phyloP scores from a whole-genome alignment of 371 early-diverging fungal genomes.

The Rhizopus microsporus region DNA sequence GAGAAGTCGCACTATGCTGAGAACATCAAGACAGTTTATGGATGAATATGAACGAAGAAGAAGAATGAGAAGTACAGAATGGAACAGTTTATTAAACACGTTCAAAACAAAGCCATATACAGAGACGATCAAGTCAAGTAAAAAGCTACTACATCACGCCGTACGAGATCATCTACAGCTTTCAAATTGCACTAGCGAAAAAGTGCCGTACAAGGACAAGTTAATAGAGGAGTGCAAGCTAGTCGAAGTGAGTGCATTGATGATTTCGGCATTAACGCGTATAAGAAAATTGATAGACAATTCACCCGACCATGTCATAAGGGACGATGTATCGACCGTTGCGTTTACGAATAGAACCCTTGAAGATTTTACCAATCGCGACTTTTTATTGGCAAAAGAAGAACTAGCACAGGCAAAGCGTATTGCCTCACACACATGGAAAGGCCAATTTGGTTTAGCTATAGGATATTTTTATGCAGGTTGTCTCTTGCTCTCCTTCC shows the following conservation, averaged over 20 bases:
- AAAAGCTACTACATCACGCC: neutral
- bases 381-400: constrained; percentile 15
- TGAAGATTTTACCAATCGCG: constrained; percentile 2
- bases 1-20: neutral
- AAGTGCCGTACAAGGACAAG: neutral
- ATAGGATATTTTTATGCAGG: constrained; percentile 30
- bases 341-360: neutral
- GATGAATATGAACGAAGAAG: neutral
- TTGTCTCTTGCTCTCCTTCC: constrained; percentile 3
- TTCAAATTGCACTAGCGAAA: neutral
- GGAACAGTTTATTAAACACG: neutral
- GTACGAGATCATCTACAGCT: constrained; percentile 1
- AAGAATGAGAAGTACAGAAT: neutral
- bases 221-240: neutral
- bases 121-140: neutral
- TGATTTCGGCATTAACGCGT: neutral
- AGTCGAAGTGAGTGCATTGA: neutral
- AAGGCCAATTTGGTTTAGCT: constrained; percentile 29
- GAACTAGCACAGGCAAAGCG: constrained; percentile 20
- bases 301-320: constrained; percentile 1
- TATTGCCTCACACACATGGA: constrained; percentile 16
- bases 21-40: neutral
- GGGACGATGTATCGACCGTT: constrained; percentile 1
- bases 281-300: neutral
- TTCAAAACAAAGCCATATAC: neutral